Conservation (phyloP, 2,329 filamentous ascomycete genomes). For the Apiospora aurea region DNA sequence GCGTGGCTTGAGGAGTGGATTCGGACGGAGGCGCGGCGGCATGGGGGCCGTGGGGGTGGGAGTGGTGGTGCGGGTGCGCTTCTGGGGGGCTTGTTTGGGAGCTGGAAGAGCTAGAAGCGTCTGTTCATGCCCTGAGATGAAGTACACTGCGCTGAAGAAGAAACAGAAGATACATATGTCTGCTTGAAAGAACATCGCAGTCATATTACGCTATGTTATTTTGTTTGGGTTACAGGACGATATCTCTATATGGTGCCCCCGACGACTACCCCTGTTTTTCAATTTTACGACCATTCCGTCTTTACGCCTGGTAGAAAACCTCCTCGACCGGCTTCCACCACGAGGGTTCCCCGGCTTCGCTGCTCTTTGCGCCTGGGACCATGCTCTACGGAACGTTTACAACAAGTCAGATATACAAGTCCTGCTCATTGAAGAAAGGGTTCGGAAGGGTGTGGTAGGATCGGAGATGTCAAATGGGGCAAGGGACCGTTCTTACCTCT, state of each 20-base stretch:
- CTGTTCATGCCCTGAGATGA: neutral
- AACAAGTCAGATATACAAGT: neutral
- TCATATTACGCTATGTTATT: neutral
- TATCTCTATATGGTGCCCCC: neutral
- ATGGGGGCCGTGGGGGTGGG: conserved; percentile 53
- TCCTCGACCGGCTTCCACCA: conserved; percentile 77
- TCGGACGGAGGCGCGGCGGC: conserved; percentile 55
- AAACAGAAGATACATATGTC: neutral
- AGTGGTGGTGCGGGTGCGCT: conserved; percentile 44
- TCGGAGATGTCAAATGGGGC: neutral
- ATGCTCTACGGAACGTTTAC: conserved; percentile 44
- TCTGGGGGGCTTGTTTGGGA: conserved; percentile 42
- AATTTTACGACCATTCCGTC: neutral
- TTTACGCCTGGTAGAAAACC: conserved; percentile 68
- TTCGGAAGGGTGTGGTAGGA: no score
- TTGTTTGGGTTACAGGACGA: neutral
- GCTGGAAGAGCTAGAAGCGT: conserved; percentile 36
- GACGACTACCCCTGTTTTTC: neutral
- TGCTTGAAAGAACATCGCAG: neutral
- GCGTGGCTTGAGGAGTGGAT: conserved; percentile 63
- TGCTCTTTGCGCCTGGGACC: conserved; percentile 65
- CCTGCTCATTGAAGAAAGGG: no score
- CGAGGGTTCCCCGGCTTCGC: conserved; percentile 63
- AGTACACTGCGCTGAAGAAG: neutral
- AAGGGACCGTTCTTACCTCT: conserved; percentile 49